Conservation (phyloP, 306 rosid species). For the Rosa multiflora region DNA sequence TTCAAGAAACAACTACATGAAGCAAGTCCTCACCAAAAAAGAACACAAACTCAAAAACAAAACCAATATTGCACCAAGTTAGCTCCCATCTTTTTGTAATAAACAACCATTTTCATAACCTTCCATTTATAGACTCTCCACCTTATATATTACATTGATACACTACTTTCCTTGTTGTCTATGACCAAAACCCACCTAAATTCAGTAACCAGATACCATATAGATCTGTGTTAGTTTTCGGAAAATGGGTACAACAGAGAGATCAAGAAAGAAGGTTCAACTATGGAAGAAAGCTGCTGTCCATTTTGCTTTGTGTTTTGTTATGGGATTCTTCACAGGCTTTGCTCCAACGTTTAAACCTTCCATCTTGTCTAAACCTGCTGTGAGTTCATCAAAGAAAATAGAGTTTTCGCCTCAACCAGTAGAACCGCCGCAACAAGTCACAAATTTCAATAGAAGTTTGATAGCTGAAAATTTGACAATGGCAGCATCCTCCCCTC, state of each 20-base stretch:
- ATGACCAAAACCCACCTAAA: constrained; percentile 20
- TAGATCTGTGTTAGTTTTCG: constrained; percentile 16
- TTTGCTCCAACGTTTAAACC: constrained; percentile 78
- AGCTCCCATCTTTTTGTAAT: constrained; percentile 19
- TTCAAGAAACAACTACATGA: constrained; percentile 70
- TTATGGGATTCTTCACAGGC: constrained; percentile 89
- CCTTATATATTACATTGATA: constrained; percentile 26
- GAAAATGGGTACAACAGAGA: constrained; percentile 69
- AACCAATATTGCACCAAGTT: background rate
- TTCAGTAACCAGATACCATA: background rate
- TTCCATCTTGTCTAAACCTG: constrained; percentile 33
- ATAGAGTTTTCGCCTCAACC: constrained; percentile 45
- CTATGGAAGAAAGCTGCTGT: constrained; percentile 82
- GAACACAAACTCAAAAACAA: constrained; percentile 24
- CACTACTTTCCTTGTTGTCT: constrained; percentile 21
- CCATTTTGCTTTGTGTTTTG: constrained; percentile 82
- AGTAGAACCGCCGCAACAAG: constrained; percentile 16
- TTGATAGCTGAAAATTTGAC: constrained; percentile 18
- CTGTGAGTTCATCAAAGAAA: constrained; percentile 26
- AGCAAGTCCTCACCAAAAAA: constrained; percentile 41
- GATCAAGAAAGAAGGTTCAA: constrained; percentile 74
- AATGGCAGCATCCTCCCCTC: constrained; percentile 13
- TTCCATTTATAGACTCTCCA: background rate
- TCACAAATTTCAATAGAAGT: constrained; percentile 27
- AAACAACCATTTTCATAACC: background rate